Evolutionary conservation across 257 asterid species (phyloP).

Genomic region (Solanum lignicaule): DNA sequence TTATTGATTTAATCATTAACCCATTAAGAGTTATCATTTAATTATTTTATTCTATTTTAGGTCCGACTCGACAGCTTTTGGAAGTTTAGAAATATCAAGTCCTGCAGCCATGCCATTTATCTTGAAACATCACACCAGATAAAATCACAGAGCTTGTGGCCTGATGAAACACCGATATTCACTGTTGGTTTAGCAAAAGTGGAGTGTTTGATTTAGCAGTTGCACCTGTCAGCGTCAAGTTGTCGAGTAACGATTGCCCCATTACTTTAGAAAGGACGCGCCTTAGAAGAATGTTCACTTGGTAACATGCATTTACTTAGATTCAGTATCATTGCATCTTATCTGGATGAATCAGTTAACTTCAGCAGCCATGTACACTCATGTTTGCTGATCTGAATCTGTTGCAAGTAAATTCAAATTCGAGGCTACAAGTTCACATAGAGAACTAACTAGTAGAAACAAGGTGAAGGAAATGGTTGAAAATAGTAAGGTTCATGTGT

Average conservation of each 20-base stretch:
- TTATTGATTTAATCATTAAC: too few species aligned
- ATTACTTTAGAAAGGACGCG: too few species aligned
- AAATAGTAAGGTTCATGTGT: too few species aligned
- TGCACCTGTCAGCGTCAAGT: background rate
- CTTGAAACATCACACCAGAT: constrained; percentile 10
- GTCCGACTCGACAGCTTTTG: background rate
- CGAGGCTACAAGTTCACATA: background rate
- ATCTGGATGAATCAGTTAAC: background rate
- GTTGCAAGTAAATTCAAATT: background rate
- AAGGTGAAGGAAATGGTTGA: too few species aligned
- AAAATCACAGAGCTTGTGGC: background rate
- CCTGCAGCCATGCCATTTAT: background rate
- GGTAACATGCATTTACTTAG: too few species aligned
- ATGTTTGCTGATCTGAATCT: background rate
- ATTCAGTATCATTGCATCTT: background rate
- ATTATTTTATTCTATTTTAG: background rate
- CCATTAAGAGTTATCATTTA: too few species aligned
- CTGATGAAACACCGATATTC: background rate
- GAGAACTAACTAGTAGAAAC: too few species aligned
- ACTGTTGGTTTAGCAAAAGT: background rate
- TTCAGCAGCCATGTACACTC: background rate
- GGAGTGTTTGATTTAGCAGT: constrained; percentile 1
- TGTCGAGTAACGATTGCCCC: too few species aligned
- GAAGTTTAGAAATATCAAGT: constrained; percentile 2
- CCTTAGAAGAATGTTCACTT: too few species aligned